Percentiles rank a stretch among this genome's conserved stretches.
These are phyloP conservation scores for Trametes sanguinea DNA, from an alignment of 768 basidiomycete genomes.

Conservation along the genomic window DNA sequence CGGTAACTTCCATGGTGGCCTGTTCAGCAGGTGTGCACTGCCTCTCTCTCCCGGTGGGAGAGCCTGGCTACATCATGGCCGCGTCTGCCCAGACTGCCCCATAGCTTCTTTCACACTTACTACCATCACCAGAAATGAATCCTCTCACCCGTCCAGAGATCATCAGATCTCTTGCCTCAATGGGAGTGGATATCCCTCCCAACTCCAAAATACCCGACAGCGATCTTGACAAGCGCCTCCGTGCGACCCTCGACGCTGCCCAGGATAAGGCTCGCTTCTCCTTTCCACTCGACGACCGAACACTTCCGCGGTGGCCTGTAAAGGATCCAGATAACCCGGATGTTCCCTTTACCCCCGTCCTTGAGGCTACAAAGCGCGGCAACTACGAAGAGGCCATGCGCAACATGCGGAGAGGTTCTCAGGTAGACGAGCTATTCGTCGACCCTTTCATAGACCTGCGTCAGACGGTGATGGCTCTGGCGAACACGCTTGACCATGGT, in stretches of 20 bases:
- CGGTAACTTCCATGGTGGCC: too few species aligned
- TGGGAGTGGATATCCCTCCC: slow-evolving; percentile 20
- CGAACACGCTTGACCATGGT: slow-evolving; percentile 13
- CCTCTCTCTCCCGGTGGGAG: too few species aligned
- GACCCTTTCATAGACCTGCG: slow-evolving; percentile 20
- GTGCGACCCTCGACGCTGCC: slow-evolving; percentile 11
- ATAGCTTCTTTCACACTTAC: too few species aligned
- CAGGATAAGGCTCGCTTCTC: slow-evolving; percentile 9
- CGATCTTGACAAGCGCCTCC: slow-evolving; percentile 17
- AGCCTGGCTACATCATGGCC: too few species aligned
- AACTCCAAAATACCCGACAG: slow-evolving; percentile 10
- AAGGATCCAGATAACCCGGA: neutral
- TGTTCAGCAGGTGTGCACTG: too few species aligned
- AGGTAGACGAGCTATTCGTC: too few species aligned
- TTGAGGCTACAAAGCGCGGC: neutral
- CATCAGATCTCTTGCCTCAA: neutral
- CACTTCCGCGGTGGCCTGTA: neutral
- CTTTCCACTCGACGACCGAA: neutral
- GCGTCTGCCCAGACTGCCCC: too few species aligned
- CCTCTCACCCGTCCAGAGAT: slow-evolving; percentile 6
- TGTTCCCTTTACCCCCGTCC: neutral
- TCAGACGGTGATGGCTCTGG: slow-evolving; percentile 19
- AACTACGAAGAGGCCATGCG: slow-evolving; percentile 1
- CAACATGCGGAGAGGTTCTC: neutral
- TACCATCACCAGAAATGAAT: neutral